Evolutionary conservation across 176 grass and related monocot genomes (phyloP).

Genomic region (Saccharum spontaneum): DNA sequence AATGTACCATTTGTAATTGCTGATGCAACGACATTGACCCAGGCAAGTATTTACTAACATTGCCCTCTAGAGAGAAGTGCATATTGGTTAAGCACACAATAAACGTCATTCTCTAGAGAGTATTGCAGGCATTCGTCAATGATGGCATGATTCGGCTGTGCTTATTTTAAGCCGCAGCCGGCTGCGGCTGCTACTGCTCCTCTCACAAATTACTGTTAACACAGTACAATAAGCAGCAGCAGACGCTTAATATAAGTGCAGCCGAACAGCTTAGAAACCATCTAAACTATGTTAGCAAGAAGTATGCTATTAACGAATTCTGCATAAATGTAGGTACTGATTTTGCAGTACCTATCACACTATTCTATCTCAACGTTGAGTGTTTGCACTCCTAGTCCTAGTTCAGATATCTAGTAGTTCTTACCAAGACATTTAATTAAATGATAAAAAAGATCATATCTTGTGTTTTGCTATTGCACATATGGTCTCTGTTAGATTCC

Average conservation of each 20-base stretch:
- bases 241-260: too few relatives aligned
- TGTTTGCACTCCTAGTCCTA: background rate
- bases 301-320: background rate
- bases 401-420: background rate
- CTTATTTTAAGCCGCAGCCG: too few relatives aligned
- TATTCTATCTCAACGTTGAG: background rate
- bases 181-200: too few relatives aligned
- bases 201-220: too few relatives aligned
- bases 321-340: background rate
- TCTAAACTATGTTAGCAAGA: conserved; percentile 17
- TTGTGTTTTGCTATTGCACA: background rate
- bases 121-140: conserved; percentile 1
- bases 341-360: background rate
- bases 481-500: background rate
- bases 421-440: conserved; percentile 11
- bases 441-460: background rate
- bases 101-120: background rate
- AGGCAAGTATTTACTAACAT: conserved; percentile 60
- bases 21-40: conserved; percentile 97
- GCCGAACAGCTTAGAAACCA: background rate
- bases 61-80: conserved; percentile 8
- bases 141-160: background rate
- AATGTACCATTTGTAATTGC: conserved; percentile 99
- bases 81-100: conserved; percentile 7
- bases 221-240: too few relatives aligned